phyloP scores from a whole-genome alignment of 768 basidiomycete species.

The Rhodocollybia butyracea region DNA sequence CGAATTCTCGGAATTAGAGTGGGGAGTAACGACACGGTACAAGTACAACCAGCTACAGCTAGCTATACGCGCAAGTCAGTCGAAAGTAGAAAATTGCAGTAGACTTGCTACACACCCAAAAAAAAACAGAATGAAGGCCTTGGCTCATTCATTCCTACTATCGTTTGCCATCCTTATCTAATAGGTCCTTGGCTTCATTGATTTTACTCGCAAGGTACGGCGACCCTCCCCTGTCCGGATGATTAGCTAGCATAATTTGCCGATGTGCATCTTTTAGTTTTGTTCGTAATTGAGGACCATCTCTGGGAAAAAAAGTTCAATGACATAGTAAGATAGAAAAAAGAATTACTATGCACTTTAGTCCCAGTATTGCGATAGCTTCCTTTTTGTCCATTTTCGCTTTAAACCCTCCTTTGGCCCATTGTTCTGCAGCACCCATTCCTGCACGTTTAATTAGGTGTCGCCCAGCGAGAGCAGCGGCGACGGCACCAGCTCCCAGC shows the following conservation, averaged over 20 bases:
- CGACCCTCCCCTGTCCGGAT: slow-evolving; percentile 98
- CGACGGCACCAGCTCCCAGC: slow-evolving; percentile 73
- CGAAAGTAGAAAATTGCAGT: background rate
- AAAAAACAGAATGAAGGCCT: background rate
- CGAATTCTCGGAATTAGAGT: background rate
- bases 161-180: slow-evolving; percentile 72
- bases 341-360: slow-evolving; percentile 65
- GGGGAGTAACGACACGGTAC: background rate
- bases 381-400: slow-evolving; percentile 95
- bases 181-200: slow-evolving; percentile 93
- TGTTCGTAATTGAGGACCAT: slow-evolving; percentile 69
- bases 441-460: slow-evolving; percentile 65
- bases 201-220: slow-evolving; percentile 98
- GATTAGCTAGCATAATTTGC: slow-evolving; percentile 96
- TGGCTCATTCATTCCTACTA: background rate
- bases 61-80: background rate
- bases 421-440: slow-evolving; percentile 70
- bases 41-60: background rate
- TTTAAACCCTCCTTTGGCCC: slow-evolving; percentile 92
- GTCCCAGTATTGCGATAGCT: slow-evolving; percentile 85
- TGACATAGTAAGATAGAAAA: background rate
- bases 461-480: slow-evolving; percentile 72
- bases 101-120: too few relatives aligned
- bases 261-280: slow-evolving; percentile 94
- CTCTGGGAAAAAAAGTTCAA: slow-evolving; percentile 44